Evolutionary conservation across 345 rosid genomes (phyloP).

Genomic region (Sonneratia alba): DNA sequence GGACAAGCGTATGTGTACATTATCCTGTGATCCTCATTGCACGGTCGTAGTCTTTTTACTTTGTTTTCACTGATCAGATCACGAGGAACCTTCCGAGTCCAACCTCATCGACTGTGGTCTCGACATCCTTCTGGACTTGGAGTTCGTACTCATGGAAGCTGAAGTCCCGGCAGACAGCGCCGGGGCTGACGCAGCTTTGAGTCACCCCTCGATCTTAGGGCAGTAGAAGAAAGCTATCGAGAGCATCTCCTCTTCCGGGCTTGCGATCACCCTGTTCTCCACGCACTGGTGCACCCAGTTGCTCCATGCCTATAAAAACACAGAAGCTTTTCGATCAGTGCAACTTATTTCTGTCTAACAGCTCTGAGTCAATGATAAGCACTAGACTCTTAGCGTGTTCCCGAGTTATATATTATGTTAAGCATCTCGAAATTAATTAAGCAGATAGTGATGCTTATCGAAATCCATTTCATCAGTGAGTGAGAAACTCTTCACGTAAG

Average conservation of each 20-base stretch:
- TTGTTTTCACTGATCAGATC: background rate
- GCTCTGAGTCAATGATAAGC: too few relatives aligned
- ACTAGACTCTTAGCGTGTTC: too few relatives aligned
- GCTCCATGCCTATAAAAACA: constrained; percentile 44
- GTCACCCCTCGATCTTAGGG: constrained; percentile 38
- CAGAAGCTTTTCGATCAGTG: too few relatives aligned
- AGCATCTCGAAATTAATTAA: too few relatives aligned
- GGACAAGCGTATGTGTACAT: too few relatives aligned
- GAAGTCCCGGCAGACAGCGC: constrained; percentile 37
- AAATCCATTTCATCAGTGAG: too few relatives aligned
- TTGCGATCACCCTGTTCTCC: constrained; percentile 51
- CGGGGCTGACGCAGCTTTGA: constrained; percentile 24
- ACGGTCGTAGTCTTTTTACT: too few relatives aligned
- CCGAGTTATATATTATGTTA: too few relatives aligned
- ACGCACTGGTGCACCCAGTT: constrained; percentile 57
- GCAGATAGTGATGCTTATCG: too few relatives aligned
- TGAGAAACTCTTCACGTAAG: too few relatives aligned
- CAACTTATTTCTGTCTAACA: too few relatives aligned
- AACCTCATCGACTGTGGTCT: constrained; percentile 56
- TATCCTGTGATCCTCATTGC: too few relatives aligned
- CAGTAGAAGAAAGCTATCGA: constrained; percentile 60
- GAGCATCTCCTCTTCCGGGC: constrained; percentile 35
- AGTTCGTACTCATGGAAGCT: constrained; percentile 44
- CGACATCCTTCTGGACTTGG: constrained; percentile 44
- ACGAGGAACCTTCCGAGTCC: constrained; percentile 58